Percentiles rank a stretch among this genome's conserved stretches.
phyloP scores from a whole-genome alignment of 306 rosid species.

The Morella rubra region DNA sequence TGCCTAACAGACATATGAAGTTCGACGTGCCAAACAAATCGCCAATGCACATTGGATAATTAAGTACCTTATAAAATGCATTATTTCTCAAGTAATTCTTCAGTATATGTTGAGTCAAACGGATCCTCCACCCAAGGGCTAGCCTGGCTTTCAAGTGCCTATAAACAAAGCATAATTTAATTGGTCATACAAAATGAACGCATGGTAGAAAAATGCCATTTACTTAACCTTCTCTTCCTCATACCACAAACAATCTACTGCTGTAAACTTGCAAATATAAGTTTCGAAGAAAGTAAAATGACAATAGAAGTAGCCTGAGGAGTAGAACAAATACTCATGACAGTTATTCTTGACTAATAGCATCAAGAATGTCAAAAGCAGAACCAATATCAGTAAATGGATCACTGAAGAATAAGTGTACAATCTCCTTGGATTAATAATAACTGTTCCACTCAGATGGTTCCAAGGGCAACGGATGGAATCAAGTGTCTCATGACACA shows the following conservation, averaged over 20 bases:
- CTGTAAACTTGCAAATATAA: not conserved
- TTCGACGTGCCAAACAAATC: constrained; percentile 6
- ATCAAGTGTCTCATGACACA: not conserved
- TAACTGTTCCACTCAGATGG: not conserved
- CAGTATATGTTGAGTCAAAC: constrained; percentile 87
- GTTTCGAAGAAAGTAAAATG: not conserved
- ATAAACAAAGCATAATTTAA: constrained; percentile 26
- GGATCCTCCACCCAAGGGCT: constrained; percentile 98
- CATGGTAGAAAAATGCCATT: not conserved
- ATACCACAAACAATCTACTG: not conserved
- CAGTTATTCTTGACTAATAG: not conserved
- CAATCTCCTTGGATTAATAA: not conserved
- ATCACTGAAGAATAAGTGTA: not conserved
- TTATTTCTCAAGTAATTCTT: constrained; percentile 79
- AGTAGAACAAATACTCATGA: not conserved
- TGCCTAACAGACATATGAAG: constrained; percentile 12
- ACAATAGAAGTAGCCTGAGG: not conserved
- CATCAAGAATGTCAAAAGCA: not conserved
- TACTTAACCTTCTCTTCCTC: not conserved
- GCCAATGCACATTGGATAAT: constrained; percentile 19
- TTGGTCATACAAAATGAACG: not conserved
- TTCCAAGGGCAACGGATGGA: not conserved
- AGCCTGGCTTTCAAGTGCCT: constrained; percentile 88
- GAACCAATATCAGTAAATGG: not conserved
- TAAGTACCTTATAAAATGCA: constrained; percentile 88